A percentile compares a stretch with the other conserved stretches of the same genome.
These are phyloP conservation scores for Pelargonium fulgidum DNA, from an alignment of 441 rosid genomes.

Conservation along the genomic window DNA sequence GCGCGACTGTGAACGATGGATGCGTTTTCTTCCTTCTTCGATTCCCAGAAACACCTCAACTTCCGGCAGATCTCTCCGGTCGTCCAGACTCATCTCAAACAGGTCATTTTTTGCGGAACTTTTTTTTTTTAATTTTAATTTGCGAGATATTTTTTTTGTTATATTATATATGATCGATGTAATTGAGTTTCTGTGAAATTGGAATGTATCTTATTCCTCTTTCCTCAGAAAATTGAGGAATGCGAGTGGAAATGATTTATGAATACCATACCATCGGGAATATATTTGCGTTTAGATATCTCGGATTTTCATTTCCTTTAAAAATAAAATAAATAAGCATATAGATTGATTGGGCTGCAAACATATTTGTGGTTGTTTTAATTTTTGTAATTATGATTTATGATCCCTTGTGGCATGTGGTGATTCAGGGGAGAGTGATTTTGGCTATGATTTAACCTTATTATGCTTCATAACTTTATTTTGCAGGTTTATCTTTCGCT, in stretches of 20 bases:
- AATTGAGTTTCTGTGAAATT: no score
- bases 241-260: no score
- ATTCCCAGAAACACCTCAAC: conserved; percentile 1
- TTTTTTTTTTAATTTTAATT: neutral
- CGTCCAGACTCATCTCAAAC: conserved; percentile 23
- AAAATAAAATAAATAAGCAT: no score
- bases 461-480: neutral
- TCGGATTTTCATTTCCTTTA: no score
- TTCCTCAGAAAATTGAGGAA: no score
- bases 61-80: neutral
- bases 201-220: no score
- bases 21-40: neutral
- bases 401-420: neutral
- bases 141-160: neutral
- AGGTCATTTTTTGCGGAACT: conserved; percentile 5
- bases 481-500: conserved; percentile 64
- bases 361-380: neutral
- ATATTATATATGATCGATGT: neutral
- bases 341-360: no score
- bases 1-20: neutral
- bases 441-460: neutral
- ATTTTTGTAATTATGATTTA: neutral
- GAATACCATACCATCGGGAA: no score
- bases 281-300: no score
- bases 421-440: neutral